Evolutionary conservation across 2,329 filamentous ascomycete species (phyloP), one percentile per base, ranked within the genome.

Genomic region (Thyridium curvatum): DNA sequence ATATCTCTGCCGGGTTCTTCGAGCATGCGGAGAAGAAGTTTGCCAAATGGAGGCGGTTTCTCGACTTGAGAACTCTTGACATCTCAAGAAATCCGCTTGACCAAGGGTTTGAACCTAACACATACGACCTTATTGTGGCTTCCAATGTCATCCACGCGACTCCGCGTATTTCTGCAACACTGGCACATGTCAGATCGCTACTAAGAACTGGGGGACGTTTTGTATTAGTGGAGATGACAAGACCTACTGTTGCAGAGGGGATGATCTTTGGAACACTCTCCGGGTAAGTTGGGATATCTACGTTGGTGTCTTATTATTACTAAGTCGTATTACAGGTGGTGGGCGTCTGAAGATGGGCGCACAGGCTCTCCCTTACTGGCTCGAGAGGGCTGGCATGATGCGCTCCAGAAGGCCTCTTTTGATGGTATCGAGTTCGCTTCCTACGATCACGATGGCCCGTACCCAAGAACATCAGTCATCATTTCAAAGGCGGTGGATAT

Each of bases 1-100:
- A 71, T 41, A 59, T 65, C 16, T 59, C 58, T 3, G 39, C 53
- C 3, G 58, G 54, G 12, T 64, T 63, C 49, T 67, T 70, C 32
- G 57, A 61, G 16, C 42, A 51, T 1, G 60, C 60, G 1, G 44
- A 50, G 37, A 48, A 53, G 8, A 53, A 47, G 18, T 54, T 66
- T 18, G 45, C 46, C 4, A 38, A 45, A 6, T 51, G 54, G 35
- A 43, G 39, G 7, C 42, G 40, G 9, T 10, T 49, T 15, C 51
- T 64, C 37, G 44, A 49, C 12, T 64, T 49, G 42, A 47, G 14
- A 15, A 41, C 34, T 2, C 47, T 53, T 3, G 52, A 68, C 40
- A 47, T 64, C 12, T 53, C 59, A 28, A 42, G 49, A 10, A 52
- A 57, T 35, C 49, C 54, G 4, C 15, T 32, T 0, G 43, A 37